Evolutionary conservation across 2,329 filamentous ascomycete species (phyloP), one percentile per base, ranked within the genome.

Genomic region (Penicillium aurantiogriseum): DNA sequence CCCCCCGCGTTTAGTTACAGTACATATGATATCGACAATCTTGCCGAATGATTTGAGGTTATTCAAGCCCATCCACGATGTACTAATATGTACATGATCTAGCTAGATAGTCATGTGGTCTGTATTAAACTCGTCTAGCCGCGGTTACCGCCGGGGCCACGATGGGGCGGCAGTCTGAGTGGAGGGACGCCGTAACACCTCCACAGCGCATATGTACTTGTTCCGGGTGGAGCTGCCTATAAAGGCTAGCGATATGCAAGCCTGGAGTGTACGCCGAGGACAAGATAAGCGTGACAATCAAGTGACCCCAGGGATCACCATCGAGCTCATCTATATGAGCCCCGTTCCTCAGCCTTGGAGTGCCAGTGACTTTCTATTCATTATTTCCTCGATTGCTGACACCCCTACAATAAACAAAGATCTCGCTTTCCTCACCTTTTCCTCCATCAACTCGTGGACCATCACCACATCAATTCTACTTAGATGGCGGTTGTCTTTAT

Each of bases 401-500:
- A 57, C 33, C 48, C 5, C 36, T 43, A 31, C 48, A 31, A 54
- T 52, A 42, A 25, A 45, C 39, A 27, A 49, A 57, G 44, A 58
- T 27, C n/a, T 47, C 8, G 23, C 43, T 39, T 21, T 17, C 31
- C 51, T 38, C 33, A 31, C 38, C 29, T 19, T 39, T 38, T 48
- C 39, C 40, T 39, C 54, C 57, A 44, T 57, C 54, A 50, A 58
- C 56, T 45, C 31, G 61, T 66, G 60, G 59, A 56, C 45, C 39
- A 27, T 21, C 51, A 59, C 61, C 63, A 61, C 58, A 45, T 47
- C 58, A 61, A 58, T 25, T 61, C 49, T 61, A 52, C 63, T 68
- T 71, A 70, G 69, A 71, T 71, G 69, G 69, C 68, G 65, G 63
- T 58, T 67, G 56, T 70, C 58, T 71, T 58, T 67, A 48, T 70